Base-by-base conservation (phyloP, 305 asterid genomes). In the Fraxinus baroniana region DNA sequence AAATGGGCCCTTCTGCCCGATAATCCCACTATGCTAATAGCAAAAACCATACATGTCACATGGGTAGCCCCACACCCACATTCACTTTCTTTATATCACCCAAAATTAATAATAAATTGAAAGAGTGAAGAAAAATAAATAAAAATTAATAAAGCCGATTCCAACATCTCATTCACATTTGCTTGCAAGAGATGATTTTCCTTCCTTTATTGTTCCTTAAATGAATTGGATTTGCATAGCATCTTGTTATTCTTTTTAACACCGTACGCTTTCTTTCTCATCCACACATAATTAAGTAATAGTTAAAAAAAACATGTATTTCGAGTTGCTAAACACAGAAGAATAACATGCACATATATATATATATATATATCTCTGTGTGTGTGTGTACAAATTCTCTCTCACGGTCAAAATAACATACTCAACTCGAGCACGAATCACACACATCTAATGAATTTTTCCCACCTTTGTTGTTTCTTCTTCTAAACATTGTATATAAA, bases 21-120 rank as follows among this genome's bases (percentile, higher is more conserved):
- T 78, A 81, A 86, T 78, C 87, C 71, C 78, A 79, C 77, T 75
- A 86, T 36, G 39, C 39, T 86, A 85, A 85, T 82, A 76, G 79
- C 77, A 80, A 78, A 24, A 83, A 33, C 81, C 88, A 74, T 83
- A 87, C 90, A 86, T 84, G 79, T 78, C 91, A 90, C 92, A 84
- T 89, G 93, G 86, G 76, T 66, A 9, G 24, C 28, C 7, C 76
- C 46, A 24, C 62, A 7, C 83, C 2, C 66, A n/a, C 41, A 0
- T 3, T 32, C 77, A 35, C 76, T 77, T 74, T 49, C 82, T 55
- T 74, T 44, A 10, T 44, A 10, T 24, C 76, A 32, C 85, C 62
- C 81, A 35, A 80, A 71, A 32, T 3, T 4, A 33, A 30, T 30
- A 30, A 3, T 30, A 30, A 74, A 77, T 57, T 83, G 57, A 80